Base-by-base conservation (phyloP, 352 stramenopile genomes). In the Thraustochytrium sp. region DNA sequence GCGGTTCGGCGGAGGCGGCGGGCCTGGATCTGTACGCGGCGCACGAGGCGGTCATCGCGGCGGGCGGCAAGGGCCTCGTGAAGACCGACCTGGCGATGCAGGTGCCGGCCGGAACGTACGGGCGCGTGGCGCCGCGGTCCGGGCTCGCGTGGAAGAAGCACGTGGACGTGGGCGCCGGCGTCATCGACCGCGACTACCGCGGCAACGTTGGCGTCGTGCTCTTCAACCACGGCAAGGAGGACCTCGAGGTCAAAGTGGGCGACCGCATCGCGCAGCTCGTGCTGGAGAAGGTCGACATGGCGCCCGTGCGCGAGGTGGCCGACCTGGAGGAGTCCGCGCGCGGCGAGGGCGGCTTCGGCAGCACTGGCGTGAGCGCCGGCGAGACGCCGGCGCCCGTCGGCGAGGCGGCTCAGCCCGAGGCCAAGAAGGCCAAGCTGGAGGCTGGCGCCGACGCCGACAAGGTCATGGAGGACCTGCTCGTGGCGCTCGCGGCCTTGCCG, bases 211-310 rank as follows among this genome's bases (percentile, higher is more conserved):
- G 97, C 62, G 96, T 99, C 38, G 93, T 99, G n/a, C 86, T 99
- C 13, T 99, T 99, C 90, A 99, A 99, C 89, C 96, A 98, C 88
- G 90, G 93, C 5, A 85, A 91, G 26, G 95, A 94, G 72, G 94
- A 98, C 83, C 98, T 99, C 87, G 86, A 92, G 87, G 91, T 99
- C 42, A 94, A 96, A 82, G 88, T 90, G 16, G 96, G 96, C 11
- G 97, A 99, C 89, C 94, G 97, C 48, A 92, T 99, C 55, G 97
- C 96, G 21, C 97, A 99, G 89, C 89, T 99, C 3, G 98, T 99
- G 84, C 88, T 99, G 3, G 97, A 99, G 86, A 90, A 93, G 75
- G 97, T 97, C 74, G 85, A 88, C 88, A 90, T 97, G 87, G 91
- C 93, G 11, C 87, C 93, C 38, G 89, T 98, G 16, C 84, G 92